Evolutionary conservation across 768 basidiomycete species (phyloP).

Genomic region (Mycena chlorophos): DNA sequence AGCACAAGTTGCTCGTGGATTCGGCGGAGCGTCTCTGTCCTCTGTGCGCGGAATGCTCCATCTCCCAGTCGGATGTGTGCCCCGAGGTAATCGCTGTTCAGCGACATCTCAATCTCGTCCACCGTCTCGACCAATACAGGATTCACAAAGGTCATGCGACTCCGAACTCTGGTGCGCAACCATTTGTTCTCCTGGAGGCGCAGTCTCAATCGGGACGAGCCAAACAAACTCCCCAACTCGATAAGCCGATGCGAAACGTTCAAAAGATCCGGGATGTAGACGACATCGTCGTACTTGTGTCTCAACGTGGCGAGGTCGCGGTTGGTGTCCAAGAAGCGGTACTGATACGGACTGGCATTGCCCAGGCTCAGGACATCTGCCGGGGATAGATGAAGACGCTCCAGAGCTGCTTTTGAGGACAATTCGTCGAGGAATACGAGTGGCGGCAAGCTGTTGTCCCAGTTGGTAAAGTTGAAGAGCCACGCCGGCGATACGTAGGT

Average conservation of each 20-base stretch:
- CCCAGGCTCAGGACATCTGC: conserved; percentile 48
- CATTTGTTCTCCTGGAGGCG: conserved; percentile 38
- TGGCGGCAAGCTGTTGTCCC: conserved; percentile 37
- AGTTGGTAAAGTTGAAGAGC: conserved; percentile 55
- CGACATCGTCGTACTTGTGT: conserved; percentile 43
- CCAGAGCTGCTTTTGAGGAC: conserved; percentile 47
- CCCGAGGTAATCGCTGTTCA: conserved; percentile 56
- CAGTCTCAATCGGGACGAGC: conserved; percentile 66
- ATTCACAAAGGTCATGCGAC: conserved; percentile 59
- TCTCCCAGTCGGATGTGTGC: conserved; percentile 72
- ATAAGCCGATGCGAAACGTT: conserved; percentile 50
- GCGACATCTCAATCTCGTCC: conserved; percentile 40
- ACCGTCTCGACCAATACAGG: conserved; percentile 45
- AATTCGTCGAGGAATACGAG: conserved; percentile 53
- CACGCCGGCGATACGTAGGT: conserved; percentile 71
- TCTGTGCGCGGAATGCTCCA: conserved; percentile 53
- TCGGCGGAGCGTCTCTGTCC: conserved; percentile 41
- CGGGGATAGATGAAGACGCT: conserved; percentile 37
- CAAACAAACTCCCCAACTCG: conserved; percentile 75
- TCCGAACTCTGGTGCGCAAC: conserved; percentile 50
- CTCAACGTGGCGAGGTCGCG: conserved; percentile 24
- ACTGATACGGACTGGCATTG: conserved; percentile 62
- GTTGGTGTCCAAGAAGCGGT: conserved; percentile 56
- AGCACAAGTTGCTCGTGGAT: conserved; percentile 62
- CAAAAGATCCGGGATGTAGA: conserved; percentile 47